Evolutionary conservation across 371 early-diverging fungal genomes (phyloP), one percentile per base, ranked within the genome.

Genomic region (Phascolomyces articulosus): DNA sequence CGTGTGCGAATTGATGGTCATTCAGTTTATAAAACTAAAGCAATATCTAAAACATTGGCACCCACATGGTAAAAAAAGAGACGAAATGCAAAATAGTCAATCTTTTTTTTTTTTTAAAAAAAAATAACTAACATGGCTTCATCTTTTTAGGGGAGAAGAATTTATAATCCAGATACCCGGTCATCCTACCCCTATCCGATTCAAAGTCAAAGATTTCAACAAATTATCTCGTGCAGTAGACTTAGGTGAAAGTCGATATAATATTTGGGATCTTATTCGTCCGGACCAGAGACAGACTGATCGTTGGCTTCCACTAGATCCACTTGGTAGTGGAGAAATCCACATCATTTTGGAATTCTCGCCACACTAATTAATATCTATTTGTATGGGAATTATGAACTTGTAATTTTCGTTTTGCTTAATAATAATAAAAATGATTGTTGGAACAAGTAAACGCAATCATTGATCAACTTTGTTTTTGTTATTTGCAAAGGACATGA

Each of bases 161-260:
- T 68, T 67, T 49, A 49, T 53, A 3, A 49, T 38, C 7, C 41
- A 66, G 13, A 16, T 82, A 2, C 63, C 71, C n/a, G 73, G 67
- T 10, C 64, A 74, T 13, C 76, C 79, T 15, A 62, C 70, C 13
- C 65, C 67, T 7, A 55, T 93, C 31, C 71, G 73, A 10, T 78
- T 91, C n/a, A 71, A 74, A 23, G 75, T 92, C 1, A 87, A 84
- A 66, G 91, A 91, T 60, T 84, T 88, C 57, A 87, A 90, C 65
- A 83, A 82, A 13, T 80, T 93, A 29, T 83, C 85, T 48, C 81
- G 83, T 38, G 85, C 90, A 57, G 84, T 79, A 58, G 81, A 80
- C 31, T 55, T 93, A 40, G 90, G 88, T 9, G 78, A 74, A 20
- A 85, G 78, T 69, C 66, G 67, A 0, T 62, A 83, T 53, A 80